Conservation (phyloP, 768 basidiomycete species). For the Antrodiella citrinella region DNA sequence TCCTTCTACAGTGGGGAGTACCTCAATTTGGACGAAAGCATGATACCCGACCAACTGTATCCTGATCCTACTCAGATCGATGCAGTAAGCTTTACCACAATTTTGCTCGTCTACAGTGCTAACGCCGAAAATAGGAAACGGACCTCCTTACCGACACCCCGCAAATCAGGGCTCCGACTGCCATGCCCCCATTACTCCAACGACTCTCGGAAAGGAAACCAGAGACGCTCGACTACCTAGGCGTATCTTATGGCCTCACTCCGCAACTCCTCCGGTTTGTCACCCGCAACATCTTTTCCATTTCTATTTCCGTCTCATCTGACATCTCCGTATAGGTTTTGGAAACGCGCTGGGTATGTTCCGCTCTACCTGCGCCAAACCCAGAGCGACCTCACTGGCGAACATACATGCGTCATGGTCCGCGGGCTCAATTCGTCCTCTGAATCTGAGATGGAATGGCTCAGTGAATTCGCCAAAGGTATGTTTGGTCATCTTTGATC, state of each 20-base stretch:
- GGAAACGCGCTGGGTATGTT: conserved; percentile 89
- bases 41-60: conserved; percentile 45
- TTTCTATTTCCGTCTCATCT: neutral
- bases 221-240: conserved; percentile 86
- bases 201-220: conserved; percentile 86
- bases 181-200: conserved; percentile 91
- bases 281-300: neutral
- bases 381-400: conserved; percentile 90
- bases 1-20: conserved; percentile 91
- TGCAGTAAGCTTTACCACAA: conserved; percentile 29
- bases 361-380: conserved; percentile 94
- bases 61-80: conserved; percentile 47
- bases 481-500: conserved; percentile 11
- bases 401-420: conserved; percentile 95
- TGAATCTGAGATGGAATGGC: conserved; percentile 66
- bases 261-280: conserved; percentile 66
- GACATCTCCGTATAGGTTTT: conserved; percentile 55
- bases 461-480: conserved; percentile 86
- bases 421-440: conserved; percentile 67
- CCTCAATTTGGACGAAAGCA: conserved; percentile 74
- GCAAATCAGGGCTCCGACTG: conserved; percentile 56
- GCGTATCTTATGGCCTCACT: conserved; percentile 94
- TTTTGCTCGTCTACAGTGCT: too few species aligned
- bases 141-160: conserved; percentile 74
- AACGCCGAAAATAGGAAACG: conserved; percentile 27